Evolutionary conservation across 1,139 yeast species (phyloP).

Genomic region (Hansenula sp.): DNA sequence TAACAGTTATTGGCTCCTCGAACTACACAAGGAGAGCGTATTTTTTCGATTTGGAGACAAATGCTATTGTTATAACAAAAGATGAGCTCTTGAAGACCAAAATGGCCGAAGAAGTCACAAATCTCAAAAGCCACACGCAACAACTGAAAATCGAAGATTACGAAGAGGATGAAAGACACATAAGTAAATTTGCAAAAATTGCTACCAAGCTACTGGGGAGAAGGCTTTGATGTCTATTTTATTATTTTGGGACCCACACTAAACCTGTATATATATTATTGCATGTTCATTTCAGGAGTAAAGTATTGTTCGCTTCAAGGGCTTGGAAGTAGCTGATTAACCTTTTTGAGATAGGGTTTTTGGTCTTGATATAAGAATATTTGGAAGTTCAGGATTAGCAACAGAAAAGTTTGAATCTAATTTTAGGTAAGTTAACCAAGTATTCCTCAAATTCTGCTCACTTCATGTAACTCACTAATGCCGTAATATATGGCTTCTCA

Average conservation of each 20-base stretch:
- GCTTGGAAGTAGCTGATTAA: too few species aligned
- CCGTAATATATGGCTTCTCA: too few species aligned
- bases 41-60: slow-evolving; percentile 81
- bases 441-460: too few species aligned
- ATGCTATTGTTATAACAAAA: slow-evolving; percentile 72
- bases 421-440: neutral
- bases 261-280: too few species aligned
- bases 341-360: neutral
- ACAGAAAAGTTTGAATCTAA: neutral
- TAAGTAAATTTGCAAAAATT: slow-evolving; percentile 55
- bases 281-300: too few species aligned
- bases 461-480: too few species aligned
- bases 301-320: too few species aligned
- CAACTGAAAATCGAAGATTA: slow-evolving; percentile 56
- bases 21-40: slow-evolving; percentile 92
- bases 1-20: slow-evolving; percentile 87
- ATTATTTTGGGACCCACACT: too few species aligned
- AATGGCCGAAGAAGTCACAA: slow-evolving; percentile 62
- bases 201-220: slow-evolving; percentile 67
- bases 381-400: neutral
- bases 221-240: slow-evolving; percentile 52
- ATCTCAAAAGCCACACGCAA: slow-evolving; percentile 51
- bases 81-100: slow-evolving; percentile 53
- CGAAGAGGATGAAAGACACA: slow-evolving; percentile 55
- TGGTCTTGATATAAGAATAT: neutral